Evolutionary conservation across 2,329 filamentous ascomycete genomes (phyloP).

Genomic region (Raffaelea albimanens): DNA sequence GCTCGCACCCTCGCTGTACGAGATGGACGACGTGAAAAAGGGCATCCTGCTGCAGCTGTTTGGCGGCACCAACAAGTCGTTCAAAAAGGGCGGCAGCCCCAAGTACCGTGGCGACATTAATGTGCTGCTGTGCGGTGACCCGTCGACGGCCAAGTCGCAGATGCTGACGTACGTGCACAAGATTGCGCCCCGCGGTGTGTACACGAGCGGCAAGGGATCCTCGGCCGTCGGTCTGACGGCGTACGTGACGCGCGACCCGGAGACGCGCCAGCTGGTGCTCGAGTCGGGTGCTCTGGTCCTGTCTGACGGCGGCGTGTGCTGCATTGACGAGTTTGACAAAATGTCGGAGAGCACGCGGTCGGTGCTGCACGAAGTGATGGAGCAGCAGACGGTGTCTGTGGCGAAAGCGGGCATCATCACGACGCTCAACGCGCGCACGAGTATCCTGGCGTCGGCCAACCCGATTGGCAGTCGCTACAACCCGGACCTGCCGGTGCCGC

Average conservation of each 20-base stretch:
- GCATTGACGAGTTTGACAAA: conserved; percentile 80
- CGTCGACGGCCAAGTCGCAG: conserved; percentile 93
- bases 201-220: conserved; percentile 73
- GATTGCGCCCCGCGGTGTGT: conserved; percentile 82
- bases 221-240: conserved; percentile 75
- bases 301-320: conserved; percentile 75
- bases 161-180: conserved; percentile 92
- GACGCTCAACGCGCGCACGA: conserved; percentile 89
- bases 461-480: conserved; percentile 98
- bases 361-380: conserved; percentile 81
- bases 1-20: conserved; percentile 88
- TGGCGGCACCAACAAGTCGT: conserved; percentile 95
- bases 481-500: conserved; percentile 85
- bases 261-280: conserved; percentile 69
- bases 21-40: conserved; percentile 98
- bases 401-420: conserved; percentile 93
- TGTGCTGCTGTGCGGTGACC: conserved; percentile 90
- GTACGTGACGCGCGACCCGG: conserved; percentile 71
- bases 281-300: conserved; percentile 72
- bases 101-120: conserved; percentile 98
- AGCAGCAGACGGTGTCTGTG: conserved; percentile 77
- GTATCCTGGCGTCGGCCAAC: conserved; percentile 93
- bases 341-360: conserved; percentile 74
- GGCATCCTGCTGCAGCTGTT: conserved; percentile 94
- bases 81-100: conserved; percentile 90